Conservation (phyloP, 2,329 filamentous ascomycete species). For the Torrubiella hemipterigena region DNA sequence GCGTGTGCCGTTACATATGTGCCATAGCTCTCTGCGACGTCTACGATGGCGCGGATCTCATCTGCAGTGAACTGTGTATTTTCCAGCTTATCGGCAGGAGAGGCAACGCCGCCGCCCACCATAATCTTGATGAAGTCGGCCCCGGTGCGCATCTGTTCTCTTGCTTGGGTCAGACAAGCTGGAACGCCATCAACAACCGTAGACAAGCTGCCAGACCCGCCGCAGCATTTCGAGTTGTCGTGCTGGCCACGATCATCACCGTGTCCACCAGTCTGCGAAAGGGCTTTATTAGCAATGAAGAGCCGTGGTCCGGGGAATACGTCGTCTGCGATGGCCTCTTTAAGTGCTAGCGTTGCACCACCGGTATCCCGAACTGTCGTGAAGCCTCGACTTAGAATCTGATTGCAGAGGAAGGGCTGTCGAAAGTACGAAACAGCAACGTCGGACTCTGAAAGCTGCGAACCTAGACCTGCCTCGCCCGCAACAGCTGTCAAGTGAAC, state of each 20-base stretch:
- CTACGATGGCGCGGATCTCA: conserved; percentile 42
- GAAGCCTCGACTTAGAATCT: conserved; percentile 45
- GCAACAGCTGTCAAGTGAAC: conserved; percentile 19
- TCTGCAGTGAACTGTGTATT: conserved; percentile 43
- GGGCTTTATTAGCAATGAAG: conserved; percentile 39
- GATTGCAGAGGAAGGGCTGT: conserved; percentile 31
- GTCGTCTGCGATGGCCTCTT: conserved; percentile 43
- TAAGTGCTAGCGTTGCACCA: conserved; percentile 40
- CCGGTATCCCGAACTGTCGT: conserved; percentile 47
- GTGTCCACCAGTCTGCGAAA: conserved; percentile 48
- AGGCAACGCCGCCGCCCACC: conserved; percentile 43
- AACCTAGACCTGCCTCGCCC: conserved; percentile 14
- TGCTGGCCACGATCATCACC: conserved; percentile 36
- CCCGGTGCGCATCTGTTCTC: conserved; percentile 42
- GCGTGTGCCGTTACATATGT: conserved; percentile 47
- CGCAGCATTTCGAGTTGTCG: conserved; percentile 43
- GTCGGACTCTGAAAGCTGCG: conserved; percentile 15
- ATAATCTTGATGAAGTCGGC: conserved; percentile 54
- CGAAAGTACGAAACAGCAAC: conserved; percentile 25
- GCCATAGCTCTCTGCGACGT: conserved; percentile 32
- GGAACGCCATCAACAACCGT: conserved; percentile 41
- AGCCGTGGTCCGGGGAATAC: conserved; percentile 42
- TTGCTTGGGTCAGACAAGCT: conserved; percentile 36
- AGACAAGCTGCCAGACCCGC: conserved; percentile 26
- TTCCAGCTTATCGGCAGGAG: conserved; percentile 39